phyloP scores from a whole-genome alignment of 75 land plant genomes.

The Gnetum montanum region DNA sequence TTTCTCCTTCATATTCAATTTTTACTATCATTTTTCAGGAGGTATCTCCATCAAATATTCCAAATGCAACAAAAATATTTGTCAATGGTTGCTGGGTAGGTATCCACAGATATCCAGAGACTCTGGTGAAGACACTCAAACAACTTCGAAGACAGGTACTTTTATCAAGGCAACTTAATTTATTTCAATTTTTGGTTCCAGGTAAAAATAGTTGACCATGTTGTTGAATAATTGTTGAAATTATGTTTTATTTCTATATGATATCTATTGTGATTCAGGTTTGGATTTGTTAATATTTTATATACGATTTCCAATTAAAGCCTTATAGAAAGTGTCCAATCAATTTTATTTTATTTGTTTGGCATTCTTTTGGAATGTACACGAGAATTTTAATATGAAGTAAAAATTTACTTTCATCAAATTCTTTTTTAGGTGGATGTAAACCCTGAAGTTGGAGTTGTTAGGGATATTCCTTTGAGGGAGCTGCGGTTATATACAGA shows the following conservation, averaged over 20 bases:
- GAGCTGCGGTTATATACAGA: constrained; percentile 95
- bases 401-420: too few species aligned
- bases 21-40: constrained; percentile 40
- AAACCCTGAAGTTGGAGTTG: constrained; percentile 97
- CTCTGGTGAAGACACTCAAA: constrained; percentile 81
- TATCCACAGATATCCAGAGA: constrained; percentile 95
- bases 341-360: too few species aligned
- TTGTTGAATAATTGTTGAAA: too few species aligned
- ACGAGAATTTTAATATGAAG: too few species aligned
- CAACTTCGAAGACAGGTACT: constrained; percentile 85
- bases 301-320: too few species aligned
- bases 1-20: too few species aligned
- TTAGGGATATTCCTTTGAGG: constrained; percentile 84
- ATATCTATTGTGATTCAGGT: too few species aligned
- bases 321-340: too few species aligned
- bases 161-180: background rate
- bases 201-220: background rate
- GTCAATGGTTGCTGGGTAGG: constrained; percentile 99
- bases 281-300: too few species aligned
- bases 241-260: too few species aligned
- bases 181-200: background rate
- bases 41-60: constrained; percentile 98
- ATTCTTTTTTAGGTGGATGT: constrained; percentile 83
- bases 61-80: constrained; percentile 94
- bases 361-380: too few species aligned